Percentiles rank a stretch among this genome's conserved stretches.
Evolutionary conservation across 2,329 filamentous ascomycete species (phyloP).

Genomic region (Exutisphaerella laricina): DNA sequence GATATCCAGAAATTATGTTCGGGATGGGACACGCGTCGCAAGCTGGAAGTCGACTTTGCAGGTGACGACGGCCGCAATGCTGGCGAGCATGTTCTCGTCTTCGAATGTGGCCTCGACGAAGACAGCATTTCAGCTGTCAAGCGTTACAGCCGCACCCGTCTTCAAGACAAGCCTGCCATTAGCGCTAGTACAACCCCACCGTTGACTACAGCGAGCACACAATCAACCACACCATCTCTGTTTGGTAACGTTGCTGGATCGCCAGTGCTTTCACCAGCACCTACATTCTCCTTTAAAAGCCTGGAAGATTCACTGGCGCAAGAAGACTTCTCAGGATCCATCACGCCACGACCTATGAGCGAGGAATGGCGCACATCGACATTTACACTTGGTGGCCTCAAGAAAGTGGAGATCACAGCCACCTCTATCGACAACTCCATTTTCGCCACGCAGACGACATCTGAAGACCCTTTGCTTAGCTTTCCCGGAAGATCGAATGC

Average conservation of each 20-base stretch:
- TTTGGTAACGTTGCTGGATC: constrained; percentile 47
- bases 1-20: constrained; percentile 73
- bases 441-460: constrained; percentile 62
- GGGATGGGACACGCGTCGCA: constrained; percentile 88
- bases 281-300: constrained; percentile 25
- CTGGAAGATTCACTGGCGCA: constrained; percentile 23
- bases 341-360: constrained; percentile 30
- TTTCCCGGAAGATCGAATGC: constrained; percentile 51
- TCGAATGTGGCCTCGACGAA: constrained; percentile 66
- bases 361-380: constrained; percentile 64
- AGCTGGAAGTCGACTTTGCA: constrained; percentile 82
- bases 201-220: constrained; percentile 23
- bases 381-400: constrained; percentile 57
- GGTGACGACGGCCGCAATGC: constrained; percentile 69
- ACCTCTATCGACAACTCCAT: constrained; percentile 68
- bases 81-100: constrained; percentile 70
- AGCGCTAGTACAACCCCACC: constrained; percentile 23
- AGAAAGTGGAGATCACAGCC: constrained; percentile 59
- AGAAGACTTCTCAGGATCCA: constrained; percentile 25
- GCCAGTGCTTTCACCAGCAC: constrained; percentile 32
- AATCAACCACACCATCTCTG: constrained; percentile 35
- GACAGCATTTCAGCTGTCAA: constrained; percentile 48
- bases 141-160: constrained; percentile 53
- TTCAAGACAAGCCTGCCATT: constrained; percentile 25
- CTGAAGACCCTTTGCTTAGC: constrained; percentile 70